Conservation (phyloP, 169 alveolate species). For the Prorocentrum cordatum region DNA sequence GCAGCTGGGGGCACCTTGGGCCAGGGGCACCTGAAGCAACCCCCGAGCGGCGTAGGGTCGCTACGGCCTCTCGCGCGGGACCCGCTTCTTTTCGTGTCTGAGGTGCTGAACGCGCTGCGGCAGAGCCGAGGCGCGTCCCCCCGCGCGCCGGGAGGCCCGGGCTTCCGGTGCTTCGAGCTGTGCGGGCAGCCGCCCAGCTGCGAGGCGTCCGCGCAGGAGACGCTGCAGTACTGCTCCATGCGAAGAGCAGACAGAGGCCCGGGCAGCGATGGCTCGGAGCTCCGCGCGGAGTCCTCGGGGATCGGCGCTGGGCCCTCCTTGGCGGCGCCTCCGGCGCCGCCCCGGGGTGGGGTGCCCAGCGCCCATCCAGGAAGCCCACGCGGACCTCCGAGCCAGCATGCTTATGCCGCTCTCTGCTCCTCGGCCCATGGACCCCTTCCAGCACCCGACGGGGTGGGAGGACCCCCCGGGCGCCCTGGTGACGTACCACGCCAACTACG, state of each 20-base stretch:
- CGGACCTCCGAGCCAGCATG: too few relatives aligned
- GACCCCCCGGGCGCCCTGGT: background rate
- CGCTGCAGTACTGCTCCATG: slow-evolving; percentile 24
- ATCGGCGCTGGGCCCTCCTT: too few relatives aligned
- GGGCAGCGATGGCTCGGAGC: too few relatives aligned
- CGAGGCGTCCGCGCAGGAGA: slow-evolving; percentile 1
- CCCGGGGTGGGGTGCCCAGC: too few relatives aligned
- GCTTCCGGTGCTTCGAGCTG: background rate
- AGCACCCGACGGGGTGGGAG: slow-evolving; percentile 44
- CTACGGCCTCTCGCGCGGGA: background rate
- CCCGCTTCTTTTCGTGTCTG: background rate
- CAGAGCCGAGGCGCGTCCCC: too few relatives aligned
- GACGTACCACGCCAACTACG: slow-evolving; percentile 39
- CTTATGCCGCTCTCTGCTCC: background rate
- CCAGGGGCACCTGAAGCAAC: slow-evolving; percentile 9
- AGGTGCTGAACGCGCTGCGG: too few relatives aligned
- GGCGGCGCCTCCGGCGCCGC: too few relatives aligned
- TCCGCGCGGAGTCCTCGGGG: too few relatives aligned
- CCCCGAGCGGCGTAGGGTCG: background rate
- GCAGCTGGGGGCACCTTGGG: background rate
- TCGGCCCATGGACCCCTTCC: background rate
- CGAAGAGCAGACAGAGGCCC: too few relatives aligned
- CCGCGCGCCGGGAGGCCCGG: background rate
- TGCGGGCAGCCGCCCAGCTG: slow-evolving; percentile 37
- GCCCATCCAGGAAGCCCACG: too few relatives aligned